Evolutionary conservation across 2,329 filamentous ascomycete species (phyloP), one percentile per base, ranked within the genome.

Genomic region (Rutstroemia sydowiana): DNA sequence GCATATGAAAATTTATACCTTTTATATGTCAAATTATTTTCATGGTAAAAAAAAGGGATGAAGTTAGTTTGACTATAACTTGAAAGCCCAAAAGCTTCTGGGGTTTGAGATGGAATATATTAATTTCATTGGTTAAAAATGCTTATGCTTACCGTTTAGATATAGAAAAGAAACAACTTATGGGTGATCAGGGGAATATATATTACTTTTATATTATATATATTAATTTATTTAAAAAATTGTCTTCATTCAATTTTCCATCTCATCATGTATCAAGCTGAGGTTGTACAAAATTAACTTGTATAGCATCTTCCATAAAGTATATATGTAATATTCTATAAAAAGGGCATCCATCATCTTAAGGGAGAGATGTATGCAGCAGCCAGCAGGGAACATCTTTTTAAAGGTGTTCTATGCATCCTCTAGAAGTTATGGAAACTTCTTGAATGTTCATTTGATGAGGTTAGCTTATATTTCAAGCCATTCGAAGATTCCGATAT

Each of bases 11-110:
- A 7, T 34, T 31, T 31, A 50, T 31, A 16, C n/a, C 36, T 14
- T 30, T 28, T 28, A 30, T 40, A 20, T 44, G 39, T 16, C 20
- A 14, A 31, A 20, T 44, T 28, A 45, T 50, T 37, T 50, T 30
- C 36, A 30, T 23, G 5, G 28, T 14, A 8, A 51, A 51, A 26
- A 37, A 51, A 49, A 51, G 48, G 48, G 48, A 51, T 51, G 48
- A 45, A 30, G 31, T 37, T 34, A 40, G 30, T 45, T 45, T 51
- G 48, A 28, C 40, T 51, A 21, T 39, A 50, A 26, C 46, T 44
- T 44, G 28, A 45, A 32, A 48, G 46, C 40, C 11, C n/a, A n/a
- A n/a, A n/a, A n/a, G n/a, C n/a, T 36, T 36, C n/a, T 36, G 16
- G 28, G 6, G 36, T 36, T 45, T 50, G 23, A 40, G 31, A n/a